Base-by-base conservation (phyloP, 768 basidiomycete genomes). In the Sarcomyxa edulis region DNA sequence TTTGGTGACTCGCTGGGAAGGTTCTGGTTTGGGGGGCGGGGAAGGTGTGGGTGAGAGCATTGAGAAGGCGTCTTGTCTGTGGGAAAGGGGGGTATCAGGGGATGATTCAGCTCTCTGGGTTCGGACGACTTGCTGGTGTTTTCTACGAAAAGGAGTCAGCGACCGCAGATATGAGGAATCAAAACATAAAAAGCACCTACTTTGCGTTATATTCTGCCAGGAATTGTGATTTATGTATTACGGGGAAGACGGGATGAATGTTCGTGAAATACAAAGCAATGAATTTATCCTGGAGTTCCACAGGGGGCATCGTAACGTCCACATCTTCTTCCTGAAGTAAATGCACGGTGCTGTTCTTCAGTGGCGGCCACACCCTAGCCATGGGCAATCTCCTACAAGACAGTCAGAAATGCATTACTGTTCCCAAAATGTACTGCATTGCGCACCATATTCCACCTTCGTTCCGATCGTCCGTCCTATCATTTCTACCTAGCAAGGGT, bases 201-300 rank as follows among this genome's bases (percentile, higher is more conserved):
- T 71, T 71, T 11, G 63, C 58, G 26, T 67, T 61, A 52, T 76
- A 91, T 45, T 84, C 79, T 12, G 71, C 58, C 48, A 85, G 54
- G 56, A 92, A 90, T 15, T 74, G 71, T 9, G 59, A 62, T 58
- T 81, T 85, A 58, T 87, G 77, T n/a, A 92, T 60, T 32, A 93
- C 69, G 6, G 91, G 92, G 49, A 87, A 85, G 37, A 80, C 69
- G 5, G 91, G 89, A 48, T 94, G 90, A 21, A 85, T 79, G 50
- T 89, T 84, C 8, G 75, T 76, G 60, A 92, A 92, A 57, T 88
- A 94, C 6, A 90, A 62, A 22, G 76, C 71, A 35, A 93, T 55
- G 4, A 93, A 68, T 26, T 69, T 72, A 40, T 84, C 76, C 56
- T 89, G 88, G 23, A 76, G 61, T 12, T 71, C 67, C 15, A 66